phyloP scores from a whole-genome alignment of 2,329 filamentous ascomycete genomes.

The Fonsecaea pugnacius region DNA sequence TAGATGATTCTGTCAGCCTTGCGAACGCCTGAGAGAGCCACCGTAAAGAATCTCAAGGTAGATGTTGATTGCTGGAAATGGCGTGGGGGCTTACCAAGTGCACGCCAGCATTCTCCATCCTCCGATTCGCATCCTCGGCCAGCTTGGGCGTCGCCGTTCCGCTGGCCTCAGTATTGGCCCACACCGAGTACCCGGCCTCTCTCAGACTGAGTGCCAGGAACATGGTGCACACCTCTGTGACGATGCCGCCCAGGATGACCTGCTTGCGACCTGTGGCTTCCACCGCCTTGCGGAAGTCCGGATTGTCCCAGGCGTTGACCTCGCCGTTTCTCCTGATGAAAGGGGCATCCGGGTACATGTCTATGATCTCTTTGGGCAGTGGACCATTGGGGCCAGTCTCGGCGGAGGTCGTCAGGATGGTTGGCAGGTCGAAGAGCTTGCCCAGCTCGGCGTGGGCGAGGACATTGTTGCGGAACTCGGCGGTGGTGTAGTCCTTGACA shows the following conservation, averaged over 20 bases:
- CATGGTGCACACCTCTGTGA: constrained; percentile 71
- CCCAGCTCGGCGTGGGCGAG: constrained; percentile 70
- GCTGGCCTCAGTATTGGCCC: constrained; percentile 72
- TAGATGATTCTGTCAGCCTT: constrained; percentile 1
- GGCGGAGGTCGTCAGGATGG: constrained; percentile 72
- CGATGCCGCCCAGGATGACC: constrained; percentile 72
- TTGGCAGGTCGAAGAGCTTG: constrained; percentile 69
- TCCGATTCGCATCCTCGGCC: constrained; percentile 49
- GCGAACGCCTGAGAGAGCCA: not conserved
- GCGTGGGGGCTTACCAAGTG: constrained; percentile 55
- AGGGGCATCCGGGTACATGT: constrained; percentile 69
- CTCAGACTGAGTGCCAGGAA: constrained; percentile 75
- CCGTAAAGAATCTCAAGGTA: not conserved
- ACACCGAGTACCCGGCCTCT: constrained; percentile 73
- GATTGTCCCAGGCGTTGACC: constrained; percentile 77
- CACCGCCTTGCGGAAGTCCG: constrained; percentile 69
- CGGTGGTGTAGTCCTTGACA: constrained; percentile 69
- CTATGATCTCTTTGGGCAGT: constrained; percentile 69
- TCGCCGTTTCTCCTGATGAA: constrained; percentile 71
- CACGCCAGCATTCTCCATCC: constrained; percentile 28
- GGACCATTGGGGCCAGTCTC: constrained; percentile 72
- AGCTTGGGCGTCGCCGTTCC: constrained; percentile 68
- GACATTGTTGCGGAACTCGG: constrained; percentile 68
- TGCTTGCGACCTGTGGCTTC: constrained; percentile 68
- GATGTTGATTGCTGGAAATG: not conserved